These are phyloP conservation scores for Capsicum chinense DNA, from an alignment of 257 asterid genomes.

Conservation along the genomic window DNA sequence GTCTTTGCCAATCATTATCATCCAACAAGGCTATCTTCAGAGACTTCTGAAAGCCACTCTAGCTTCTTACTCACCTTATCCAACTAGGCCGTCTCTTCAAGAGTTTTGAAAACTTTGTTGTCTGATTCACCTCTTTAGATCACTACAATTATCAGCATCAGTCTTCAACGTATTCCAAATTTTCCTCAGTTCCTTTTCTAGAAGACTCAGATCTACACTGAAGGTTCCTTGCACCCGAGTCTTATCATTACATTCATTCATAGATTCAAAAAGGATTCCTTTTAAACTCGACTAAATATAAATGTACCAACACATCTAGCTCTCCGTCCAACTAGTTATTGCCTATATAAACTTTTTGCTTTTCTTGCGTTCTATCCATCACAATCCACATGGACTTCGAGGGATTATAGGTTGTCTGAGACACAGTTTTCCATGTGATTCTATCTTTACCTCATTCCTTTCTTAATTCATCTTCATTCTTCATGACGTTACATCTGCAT, in stretches of 20 bases:
- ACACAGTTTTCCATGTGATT: neutral
- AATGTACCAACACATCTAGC: neutral
- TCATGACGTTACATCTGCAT: neutral
- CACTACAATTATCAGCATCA: neutral
- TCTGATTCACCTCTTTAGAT: neutral
- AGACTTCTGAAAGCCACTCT: neutral
- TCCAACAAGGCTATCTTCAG: neutral
- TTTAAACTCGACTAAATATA: no score
- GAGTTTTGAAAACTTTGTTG: neutral
- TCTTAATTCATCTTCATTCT: neutral
- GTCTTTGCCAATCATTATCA: neutral
- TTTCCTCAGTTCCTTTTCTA: constrained; percentile 6
- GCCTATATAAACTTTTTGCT: neutral
- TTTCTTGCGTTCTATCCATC: neutral
- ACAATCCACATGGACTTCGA: neutral
- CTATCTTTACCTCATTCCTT: neutral
- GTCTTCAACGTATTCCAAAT: neutral
- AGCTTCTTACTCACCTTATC: neutral
- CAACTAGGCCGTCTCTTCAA: neutral
- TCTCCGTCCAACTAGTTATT: neutral
- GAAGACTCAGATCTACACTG: neutral
- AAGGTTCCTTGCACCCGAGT: neutral
- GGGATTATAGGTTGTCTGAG: neutral
- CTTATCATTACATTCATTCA: neutral
- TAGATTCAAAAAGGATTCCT: neutral